These are phyloP conservation scores for Murraya koenigii DNA, from an alignment of 345 rosid genomes.

Conservation along the genomic window DNA sequence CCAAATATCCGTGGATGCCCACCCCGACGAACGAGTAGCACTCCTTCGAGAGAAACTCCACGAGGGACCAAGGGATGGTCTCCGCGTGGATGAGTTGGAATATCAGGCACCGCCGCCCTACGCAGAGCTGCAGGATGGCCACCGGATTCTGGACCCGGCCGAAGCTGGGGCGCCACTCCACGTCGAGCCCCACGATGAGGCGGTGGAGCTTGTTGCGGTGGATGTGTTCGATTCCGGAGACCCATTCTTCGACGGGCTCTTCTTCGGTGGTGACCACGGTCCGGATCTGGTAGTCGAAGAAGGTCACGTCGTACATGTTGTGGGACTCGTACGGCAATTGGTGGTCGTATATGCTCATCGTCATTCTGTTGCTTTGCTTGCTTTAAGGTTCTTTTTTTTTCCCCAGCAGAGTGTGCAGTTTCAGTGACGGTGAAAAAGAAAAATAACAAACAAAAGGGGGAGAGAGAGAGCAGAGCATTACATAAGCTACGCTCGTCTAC, in stretches of 20 bases:
- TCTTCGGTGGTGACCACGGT: conserved; percentile 37
- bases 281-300: conserved; percentile 37
- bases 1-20: conserved; percentile 35
- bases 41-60: conserved; percentile 26
- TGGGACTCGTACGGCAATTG: conserved; percentile 32
- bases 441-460: too few relatives aligned
- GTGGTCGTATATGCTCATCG: conserved; percentile 29
- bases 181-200: conserved; percentile 47
- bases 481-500: too few relatives aligned
- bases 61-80: conserved; percentile 28
- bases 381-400: not conserved
- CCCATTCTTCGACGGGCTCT: conserved; percentile 34
- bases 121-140: conserved; percentile 47
- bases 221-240: conserved; percentile 12
- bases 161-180: conserved; percentile 55
- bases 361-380: conserved; percentile 6
- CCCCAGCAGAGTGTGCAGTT: too few relatives aligned
- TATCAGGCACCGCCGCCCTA: conserved; percentile 35
- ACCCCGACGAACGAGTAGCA: conserved; percentile 39
- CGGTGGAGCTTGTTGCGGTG: too few relatives aligned
- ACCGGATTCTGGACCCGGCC: conserved; percentile 22
- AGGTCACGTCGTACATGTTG: conserved; percentile 41
- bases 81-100: conserved; percentile 41
- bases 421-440: too few relatives aligned
- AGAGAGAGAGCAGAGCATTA: too few relatives aligned